Evolutionary conservation across 75 land plant genomes (phyloP).

Genomic region (Pinus taeda): DNA sequence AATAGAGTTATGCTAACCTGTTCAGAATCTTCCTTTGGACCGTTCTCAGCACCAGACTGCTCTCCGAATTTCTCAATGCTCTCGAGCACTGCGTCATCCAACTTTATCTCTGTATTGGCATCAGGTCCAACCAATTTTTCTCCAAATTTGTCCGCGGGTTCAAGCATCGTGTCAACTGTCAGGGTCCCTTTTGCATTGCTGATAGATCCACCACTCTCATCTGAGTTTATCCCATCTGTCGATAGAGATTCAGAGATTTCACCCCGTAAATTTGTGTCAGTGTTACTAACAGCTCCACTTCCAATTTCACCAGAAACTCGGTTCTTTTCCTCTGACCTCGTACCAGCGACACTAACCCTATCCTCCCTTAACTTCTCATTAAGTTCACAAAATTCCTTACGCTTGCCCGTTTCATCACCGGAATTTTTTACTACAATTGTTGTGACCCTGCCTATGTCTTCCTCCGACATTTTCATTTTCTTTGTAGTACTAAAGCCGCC

Average conservation of each 20-base stretch:
- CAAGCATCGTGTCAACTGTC: background rate
- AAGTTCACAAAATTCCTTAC: background rate
- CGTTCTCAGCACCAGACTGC: background rate
- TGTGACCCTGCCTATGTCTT: background rate
- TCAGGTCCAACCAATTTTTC: background rate
- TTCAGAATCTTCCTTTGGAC: background rate
- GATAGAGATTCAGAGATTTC: background rate
- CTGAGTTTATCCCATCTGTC: background rate
- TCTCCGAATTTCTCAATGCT: background rate
- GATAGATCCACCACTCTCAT: background rate
- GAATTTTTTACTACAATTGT: background rate
- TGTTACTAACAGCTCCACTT: background rate
- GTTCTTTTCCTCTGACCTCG: background rate
- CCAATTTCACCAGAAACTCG: slow-evolving; percentile 3
- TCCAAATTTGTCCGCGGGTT: background rate
- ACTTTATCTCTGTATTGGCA: background rate
- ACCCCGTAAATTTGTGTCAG: background rate
- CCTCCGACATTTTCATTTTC: background rate
- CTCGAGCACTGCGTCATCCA: background rate
- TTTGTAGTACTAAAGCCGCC: background rate
- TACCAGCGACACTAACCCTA: background rate
- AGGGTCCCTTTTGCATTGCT: background rate
- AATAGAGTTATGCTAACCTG: background rate
- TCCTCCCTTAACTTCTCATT: background rate
- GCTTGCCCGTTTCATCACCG: background rate